Percentiles rank a stretch among this genome's conserved stretches.
Evolutionary conservation across 2,329 filamentous ascomycete species (phyloP).

Genomic region (Cryoendolithus antarcticus): DNA sequence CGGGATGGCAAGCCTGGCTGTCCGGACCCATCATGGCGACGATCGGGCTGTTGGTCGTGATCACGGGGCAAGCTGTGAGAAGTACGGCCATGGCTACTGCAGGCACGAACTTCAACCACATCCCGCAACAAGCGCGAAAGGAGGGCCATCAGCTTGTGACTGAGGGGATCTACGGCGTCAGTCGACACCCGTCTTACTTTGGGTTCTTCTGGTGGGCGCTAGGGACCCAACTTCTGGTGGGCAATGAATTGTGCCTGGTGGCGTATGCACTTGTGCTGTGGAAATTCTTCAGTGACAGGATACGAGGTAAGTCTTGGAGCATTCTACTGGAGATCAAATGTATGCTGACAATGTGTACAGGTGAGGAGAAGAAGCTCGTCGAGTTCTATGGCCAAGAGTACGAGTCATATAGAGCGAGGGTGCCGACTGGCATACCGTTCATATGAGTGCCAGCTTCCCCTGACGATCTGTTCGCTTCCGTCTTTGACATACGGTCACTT

Average conservation of each 20-base stretch:
- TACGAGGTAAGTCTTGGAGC: conserved; percentile 41
- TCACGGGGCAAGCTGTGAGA: conserved; percentile 61
- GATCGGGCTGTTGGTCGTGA: conserved; percentile 51
- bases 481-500: too few relatives aligned
- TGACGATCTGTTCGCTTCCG: too few relatives aligned
- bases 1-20: conserved; percentile 33
- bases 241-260: conserved; percentile 67
- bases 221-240: conserved; percentile 84
- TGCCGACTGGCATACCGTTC: conserved; percentile 71
- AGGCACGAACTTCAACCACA: conserved; percentile 80
- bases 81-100: conserved; percentile 82
- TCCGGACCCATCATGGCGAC: conserved; percentile 24
- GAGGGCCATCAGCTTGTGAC: conserved; percentile 73
- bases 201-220: conserved; percentile 98
- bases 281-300: conserved; percentile 68
- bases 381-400: conserved; percentile 81
- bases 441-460: conserved; percentile 27
- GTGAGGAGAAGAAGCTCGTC: conserved; percentile 67
- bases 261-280: conserved; percentile 67
- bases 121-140: conserved; percentile 57
- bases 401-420: conserved; percentile 55
- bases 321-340: too few relatives aligned
- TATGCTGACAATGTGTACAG: conserved; percentile 23
- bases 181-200: conserved; percentile 89
- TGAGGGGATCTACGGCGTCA: conserved; percentile 59